Evolutionary conservation across 305 asterid genomes (phyloP).

Genomic region (Fraxinus angustifolia): DNA sequence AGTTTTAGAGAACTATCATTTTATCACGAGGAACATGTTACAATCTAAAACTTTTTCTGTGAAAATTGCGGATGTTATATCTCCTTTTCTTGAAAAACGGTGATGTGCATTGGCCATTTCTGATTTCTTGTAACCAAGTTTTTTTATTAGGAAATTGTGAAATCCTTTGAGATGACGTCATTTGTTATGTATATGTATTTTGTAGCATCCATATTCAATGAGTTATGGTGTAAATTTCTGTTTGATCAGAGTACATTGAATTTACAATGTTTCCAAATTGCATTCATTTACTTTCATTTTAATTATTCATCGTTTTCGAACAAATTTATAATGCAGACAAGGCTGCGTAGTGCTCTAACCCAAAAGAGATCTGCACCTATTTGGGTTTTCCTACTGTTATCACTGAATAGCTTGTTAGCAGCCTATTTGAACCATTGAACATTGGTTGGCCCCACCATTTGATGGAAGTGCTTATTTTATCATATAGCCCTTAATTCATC

Average conservation of each 20-base stretch:
- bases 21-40: neutral
- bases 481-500: neutral
- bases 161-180: slow-evolving; percentile 16
- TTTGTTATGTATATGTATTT: neutral
- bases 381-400: neutral
- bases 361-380: neutral
- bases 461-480: neutral
- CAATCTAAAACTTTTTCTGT: neutral
- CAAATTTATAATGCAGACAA: neutral
- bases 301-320: neutral
- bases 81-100: slow-evolving; percentile 2
- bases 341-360: neutral
- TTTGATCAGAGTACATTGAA: neutral
- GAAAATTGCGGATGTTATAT: neutral
- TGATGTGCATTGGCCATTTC: neutral
- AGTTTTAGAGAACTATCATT: neutral
- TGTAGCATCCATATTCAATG: slow-evolving; percentile 5
- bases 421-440: neutral
- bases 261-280: neutral
- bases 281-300: neutral
- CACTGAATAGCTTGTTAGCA: neutral
- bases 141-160: slow-evolving; percentile 6
- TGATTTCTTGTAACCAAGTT: neutral
- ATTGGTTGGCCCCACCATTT: neutral
- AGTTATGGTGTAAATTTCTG: slow-evolving; percentile 6